These are phyloP conservation scores for Leishmania tropica DNA, from an alignment of 208 protist species.

Conservation along the genomic window DNA sequence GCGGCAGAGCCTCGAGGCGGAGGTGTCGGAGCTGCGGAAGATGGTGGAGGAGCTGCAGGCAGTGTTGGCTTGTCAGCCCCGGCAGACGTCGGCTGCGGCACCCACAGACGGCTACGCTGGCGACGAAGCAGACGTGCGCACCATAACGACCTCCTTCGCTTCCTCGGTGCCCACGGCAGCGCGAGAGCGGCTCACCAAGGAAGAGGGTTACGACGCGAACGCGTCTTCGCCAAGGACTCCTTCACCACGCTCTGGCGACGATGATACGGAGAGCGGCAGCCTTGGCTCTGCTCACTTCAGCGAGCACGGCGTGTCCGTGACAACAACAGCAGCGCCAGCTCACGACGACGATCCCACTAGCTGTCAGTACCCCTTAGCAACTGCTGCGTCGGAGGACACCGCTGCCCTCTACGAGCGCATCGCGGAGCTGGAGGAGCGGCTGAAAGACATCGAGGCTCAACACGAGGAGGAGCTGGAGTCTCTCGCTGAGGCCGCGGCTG, in stretches of 20 bases:
- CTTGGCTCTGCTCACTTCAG: not conserved
- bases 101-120: not conserved
- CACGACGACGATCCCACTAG: not conserved
- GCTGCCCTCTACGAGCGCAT: conserved; percentile 18
- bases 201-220: not conserved
- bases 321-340: conserved; percentile 5
- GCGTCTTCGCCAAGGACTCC: not conserved
- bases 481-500: conserved; percentile 49
- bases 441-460: conserved; percentile 20
- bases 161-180: conserved; percentile 27
- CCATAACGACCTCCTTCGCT: conserved; percentile 19
- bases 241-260: not conserved
- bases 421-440: conserved; percentile 30
- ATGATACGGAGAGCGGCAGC: not conserved
- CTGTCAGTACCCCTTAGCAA: not conserved
- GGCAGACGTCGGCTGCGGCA: not conserved
- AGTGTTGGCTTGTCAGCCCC: not conserved
- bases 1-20: conserved; percentile 32
- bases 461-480: conserved; percentile 65
- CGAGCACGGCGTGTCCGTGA: conserved; percentile 4
- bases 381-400: not conserved
- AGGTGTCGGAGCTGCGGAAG: conserved; percentile 35
- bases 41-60: conserved; percentile 24
- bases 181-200: conserved; percentile 1
- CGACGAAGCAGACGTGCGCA: conserved; percentile 13